Base-by-base conservation (phyloP, 768 basidiomycete genomes). In the Basidioascus undulatus region DNA sequence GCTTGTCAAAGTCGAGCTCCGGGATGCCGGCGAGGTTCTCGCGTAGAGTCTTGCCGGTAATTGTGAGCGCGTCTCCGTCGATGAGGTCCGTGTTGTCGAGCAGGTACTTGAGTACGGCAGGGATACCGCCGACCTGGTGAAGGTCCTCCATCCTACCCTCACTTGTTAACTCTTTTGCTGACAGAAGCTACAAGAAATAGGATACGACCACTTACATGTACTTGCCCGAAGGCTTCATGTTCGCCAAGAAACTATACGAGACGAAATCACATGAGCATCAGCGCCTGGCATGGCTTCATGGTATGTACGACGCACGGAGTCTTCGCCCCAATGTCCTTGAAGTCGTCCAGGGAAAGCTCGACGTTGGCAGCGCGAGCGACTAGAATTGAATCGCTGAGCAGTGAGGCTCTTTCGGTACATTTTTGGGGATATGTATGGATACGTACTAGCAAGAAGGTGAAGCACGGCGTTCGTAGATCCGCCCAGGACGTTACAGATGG, bases 121-220 rank as follows among this genome's bases (percentile, higher is more conserved):
- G 83, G 40, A 83, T 69, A 41, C 82, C 82, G 19, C 83, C 82
- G 44, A 76, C 70, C 45, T 66, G 70, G 62, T 86, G 82, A 35
- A 87, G 65, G 50, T 87, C 81, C 57, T 82, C 75, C 80, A 84
- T 83, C n/a, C n/a, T n/a, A n/a, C n/a, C n/a, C n/a, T n/a, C n/a
- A n/a, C n/a, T n/a, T n/a, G n/a, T n/a, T n/a, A n/a, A n/a, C n/a
- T n/a, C n/a, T n/a, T n/a, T n/a, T n/a, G n/a, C n/a, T n/a, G n/a
- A n/a, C n/a, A n/a, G n/a, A n/a, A n/a, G n/a, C n/a, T n/a, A n/a
- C n/a, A n/a, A n/a, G n/a, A n/a, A n/a, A n/a, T n/a, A n/a, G n/a
- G n/a, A n/a, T n/a, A n/a, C n/a, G n/a, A n/a, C n/a, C n/a, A n/a
- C n/a, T n/a, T n/a, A n/a, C 52, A 74, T 72, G 56, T 82, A 84